Base-by-base conservation (phyloP, 441 rosid genomes). In the Adansonia gregorii region DNA sequence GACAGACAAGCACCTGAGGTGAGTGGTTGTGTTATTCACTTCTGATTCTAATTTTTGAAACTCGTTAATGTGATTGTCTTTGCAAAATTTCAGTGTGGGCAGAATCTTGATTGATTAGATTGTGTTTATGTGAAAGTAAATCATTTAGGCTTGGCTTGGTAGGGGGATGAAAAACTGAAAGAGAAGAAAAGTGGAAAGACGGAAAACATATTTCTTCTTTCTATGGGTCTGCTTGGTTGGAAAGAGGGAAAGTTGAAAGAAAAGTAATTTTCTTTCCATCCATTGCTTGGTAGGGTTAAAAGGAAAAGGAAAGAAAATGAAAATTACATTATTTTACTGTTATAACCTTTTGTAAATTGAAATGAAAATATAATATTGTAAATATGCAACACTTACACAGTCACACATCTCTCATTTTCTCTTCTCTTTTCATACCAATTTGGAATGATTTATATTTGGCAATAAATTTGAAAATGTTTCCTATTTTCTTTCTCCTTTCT, bases 1-100 rank as follows among this genome's bases (percentile, higher is more conserved):
- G 89, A 79, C 80, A 84, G 85, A 78, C 95, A 89, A 82, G 82
- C 86, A 74, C 80, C 97, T 83, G 97, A 94, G 94, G 97, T 92
- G 74, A 82, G 86, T 67, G 22, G 19, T 35, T 70, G 20, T 3
- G 2, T 68, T 51, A 27, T 51, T 65, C 49, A 39, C 51, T 54
- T 49, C 71, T 63, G 19, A 41, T 17, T 76, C 22, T 73, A 58
- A 58, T 73, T 43, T 20, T 22, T 3, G 22, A 56, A 58, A 58
- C 43, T 41, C 55, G 45, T 58, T 58, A 43, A 41, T 43, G 12
- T 73, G 14, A 43, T 20, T 58, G 52, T 43, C 52, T 43, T 58
- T 43, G 41, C 66, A 41, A 58, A 41, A 20, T 49, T 56, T 58
- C 11, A 69, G 55, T 31, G 9, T 2, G 7, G 9, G 48, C 48